phyloP scores from a whole-genome alignment of 495 filamentous ascomycete genomes.

The Tricharina praecox region DNA sequence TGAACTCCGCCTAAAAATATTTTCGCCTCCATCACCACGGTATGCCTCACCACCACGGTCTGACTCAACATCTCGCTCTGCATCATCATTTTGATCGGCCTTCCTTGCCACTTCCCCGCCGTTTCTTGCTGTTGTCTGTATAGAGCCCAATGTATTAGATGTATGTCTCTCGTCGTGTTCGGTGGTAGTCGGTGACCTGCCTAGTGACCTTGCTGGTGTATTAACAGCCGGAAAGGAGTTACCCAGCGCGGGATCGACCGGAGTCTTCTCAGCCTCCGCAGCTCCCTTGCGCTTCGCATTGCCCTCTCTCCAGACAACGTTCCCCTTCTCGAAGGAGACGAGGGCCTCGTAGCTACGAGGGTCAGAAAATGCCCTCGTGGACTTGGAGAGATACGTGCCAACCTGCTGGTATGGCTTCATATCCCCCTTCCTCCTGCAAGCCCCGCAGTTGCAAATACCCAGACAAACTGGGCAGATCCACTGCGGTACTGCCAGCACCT shows the following conservation, averaged over 20 bases:
- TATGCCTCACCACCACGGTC: no score
- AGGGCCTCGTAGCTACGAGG: slow-evolving; percentile 71
- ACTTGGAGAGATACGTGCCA: slow-evolving; percentile 69
- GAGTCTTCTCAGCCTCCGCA: background rate
- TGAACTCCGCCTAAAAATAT: no score
- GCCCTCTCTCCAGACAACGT: slow-evolving; percentile 51
- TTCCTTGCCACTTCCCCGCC: no score
- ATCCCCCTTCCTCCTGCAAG: slow-evolving; percentile 44
- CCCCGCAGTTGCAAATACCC: slow-evolving; percentile 65
- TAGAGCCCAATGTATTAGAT: slow-evolving; percentile 3
- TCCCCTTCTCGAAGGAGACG: slow-evolving; percentile 70
- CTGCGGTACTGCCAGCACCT: no score
- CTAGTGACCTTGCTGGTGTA: background rate
- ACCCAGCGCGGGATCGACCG: slow-evolving; percentile 3
- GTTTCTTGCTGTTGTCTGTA: no score
- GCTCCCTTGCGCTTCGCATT: background rate
- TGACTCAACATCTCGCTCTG: no score
- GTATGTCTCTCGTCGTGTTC: background rate
- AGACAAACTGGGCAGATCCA: slow-evolving; percentile 83
- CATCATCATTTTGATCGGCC: no score
- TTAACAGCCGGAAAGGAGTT: background rate
- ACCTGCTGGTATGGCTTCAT: slow-evolving; percentile 64
- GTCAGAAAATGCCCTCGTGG: slow-evolving; percentile 76
- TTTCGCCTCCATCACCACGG: no score
- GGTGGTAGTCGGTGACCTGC: slow-evolving; percentile 5